Percentiles rank a stretch among this genome's conserved stretches.
These are phyloP conservation scores for Xylaria intraflava DNA, from an alignment of 495 filamentous ascomycete genomes.

Conservation along the genomic window DNA sequence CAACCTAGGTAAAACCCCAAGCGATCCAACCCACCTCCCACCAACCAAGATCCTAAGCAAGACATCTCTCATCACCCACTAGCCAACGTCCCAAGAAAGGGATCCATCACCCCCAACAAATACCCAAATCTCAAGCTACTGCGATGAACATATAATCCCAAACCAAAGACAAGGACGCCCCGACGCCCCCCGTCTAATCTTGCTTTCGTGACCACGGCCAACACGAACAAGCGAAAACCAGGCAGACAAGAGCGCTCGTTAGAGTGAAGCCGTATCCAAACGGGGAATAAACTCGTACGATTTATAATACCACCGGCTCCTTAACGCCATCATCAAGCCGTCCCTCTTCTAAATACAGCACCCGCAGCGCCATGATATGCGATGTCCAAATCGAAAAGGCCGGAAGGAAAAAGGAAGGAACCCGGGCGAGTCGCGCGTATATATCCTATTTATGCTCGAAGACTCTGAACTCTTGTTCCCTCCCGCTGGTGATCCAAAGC, in stretches of 20 bases:
- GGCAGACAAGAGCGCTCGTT: not conserved
- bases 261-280: not conserved
- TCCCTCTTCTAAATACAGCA: not conserved
- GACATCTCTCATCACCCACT: too few relatives aligned
- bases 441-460: not conserved
- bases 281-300: not conserved
- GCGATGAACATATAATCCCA: not conserved
- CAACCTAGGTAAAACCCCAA: too few relatives aligned
- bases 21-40: too few relatives aligned
- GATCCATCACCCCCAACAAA: too few relatives aligned
- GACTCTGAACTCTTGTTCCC: not conserved
- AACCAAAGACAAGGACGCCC: not conserved
- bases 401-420: not conserved
- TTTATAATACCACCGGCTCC: not conserved
- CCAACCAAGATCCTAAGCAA: too few relatives aligned
- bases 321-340: not conserved
- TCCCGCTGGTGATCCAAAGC: constrained; percentile 11
- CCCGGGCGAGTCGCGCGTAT: not conserved
- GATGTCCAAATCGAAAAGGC: not conserved
- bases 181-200: constrained; percentile 11
- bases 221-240: not conserved
- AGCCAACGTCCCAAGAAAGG: too few relatives aligned
- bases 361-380: not conserved
- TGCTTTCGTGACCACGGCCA: not conserved
- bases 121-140: too few relatives aligned